Evolutionary conservation across 2,329 filamentous ascomycete genomes (phyloP).

Genomic region (Coniochaeta ligniaria): DNA sequence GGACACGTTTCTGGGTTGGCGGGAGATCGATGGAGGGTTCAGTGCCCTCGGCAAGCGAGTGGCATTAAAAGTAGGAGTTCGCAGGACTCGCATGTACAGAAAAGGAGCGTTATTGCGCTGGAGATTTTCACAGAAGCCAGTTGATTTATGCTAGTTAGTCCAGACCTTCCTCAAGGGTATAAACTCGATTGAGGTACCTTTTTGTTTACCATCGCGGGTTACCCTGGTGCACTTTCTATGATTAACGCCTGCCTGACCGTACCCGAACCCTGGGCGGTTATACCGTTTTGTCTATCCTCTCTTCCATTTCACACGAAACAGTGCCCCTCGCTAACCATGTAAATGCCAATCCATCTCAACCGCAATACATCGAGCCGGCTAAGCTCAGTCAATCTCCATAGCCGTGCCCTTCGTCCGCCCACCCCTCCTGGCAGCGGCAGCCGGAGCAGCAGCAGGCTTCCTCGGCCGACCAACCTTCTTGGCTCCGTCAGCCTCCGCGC

Average conservation of each 20-base stretch:
- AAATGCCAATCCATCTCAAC: neutral
- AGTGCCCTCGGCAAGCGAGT: neutral
- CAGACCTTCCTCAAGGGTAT: neutral
- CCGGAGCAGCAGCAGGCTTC: constrained; percentile 6
- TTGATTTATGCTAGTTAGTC: neutral
- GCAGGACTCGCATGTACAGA: neutral
- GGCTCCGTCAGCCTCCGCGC: constrained; percentile 3
- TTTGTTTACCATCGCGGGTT: neutral
- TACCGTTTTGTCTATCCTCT: neutral
- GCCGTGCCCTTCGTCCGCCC: constrained; percentile 7
- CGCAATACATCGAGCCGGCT: neutral
- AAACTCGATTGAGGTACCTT: neutral
- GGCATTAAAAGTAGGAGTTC: neutral
- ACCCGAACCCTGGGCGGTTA: neutral
- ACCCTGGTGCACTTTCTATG: neutral
- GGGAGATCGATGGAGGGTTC: neutral
- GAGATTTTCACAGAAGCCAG: neutral
- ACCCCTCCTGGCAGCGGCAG: neutral
- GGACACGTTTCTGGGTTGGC: neutral
- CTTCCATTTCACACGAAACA: neutral
- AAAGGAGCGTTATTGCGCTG: neutral
- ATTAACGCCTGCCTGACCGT: neutral
- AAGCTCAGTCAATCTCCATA: constrained; percentile 11
- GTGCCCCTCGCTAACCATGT: neutral
- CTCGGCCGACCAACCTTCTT: constrained; percentile 9